Evolutionary conservation across 768 basidiomycete genomes (phyloP).

Genomic region (Hortiboletus flavorubellus): DNA sequence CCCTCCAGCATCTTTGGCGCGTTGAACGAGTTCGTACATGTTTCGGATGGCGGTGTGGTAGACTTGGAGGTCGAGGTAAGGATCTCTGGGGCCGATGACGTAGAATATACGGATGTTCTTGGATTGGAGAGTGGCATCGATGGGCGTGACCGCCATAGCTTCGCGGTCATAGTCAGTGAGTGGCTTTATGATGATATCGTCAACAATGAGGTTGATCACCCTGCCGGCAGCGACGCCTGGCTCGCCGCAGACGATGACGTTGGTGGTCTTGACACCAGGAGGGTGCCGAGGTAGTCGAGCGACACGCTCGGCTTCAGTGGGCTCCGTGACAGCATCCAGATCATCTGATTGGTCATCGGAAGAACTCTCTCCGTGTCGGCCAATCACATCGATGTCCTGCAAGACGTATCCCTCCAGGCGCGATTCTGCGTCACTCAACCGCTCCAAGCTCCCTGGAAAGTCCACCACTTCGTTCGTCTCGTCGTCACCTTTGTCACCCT

Average conservation of each 20-base stretch:
- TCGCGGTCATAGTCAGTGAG: constrained; percentile 28
- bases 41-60: constrained; percentile 22
- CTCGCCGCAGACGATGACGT: constrained; percentile 43
- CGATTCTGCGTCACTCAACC: constrained; percentile 10
- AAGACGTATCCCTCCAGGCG: constrained; percentile 11
- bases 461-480: not conserved
- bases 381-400: constrained; percentile 10
- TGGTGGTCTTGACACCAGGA: constrained; percentile 23
- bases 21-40: constrained; percentile 28
- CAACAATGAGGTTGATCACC: constrained; percentile 28
- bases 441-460: constrained; percentile 21
- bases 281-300: constrained; percentile 17
- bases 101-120: constrained; percentile 27
- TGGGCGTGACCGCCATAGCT: constrained; percentile 29
- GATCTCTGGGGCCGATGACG: constrained; percentile 31
- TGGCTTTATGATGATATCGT: constrained; percentile 16
- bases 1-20: constrained; percentile 25
- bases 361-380: not conserved
- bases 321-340: constrained; percentile 5
- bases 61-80: constrained; percentile 17
- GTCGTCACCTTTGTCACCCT: not conserved
- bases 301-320: constrained; percentile 18
- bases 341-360: constrained; percentile 1
- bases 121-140: constrained; percentile 23
- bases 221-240: constrained; percentile 32